Evolutionary conservation across 768 basidiomycete species (phyloP).

Genomic region (Termitomyces heimii): DNA sequence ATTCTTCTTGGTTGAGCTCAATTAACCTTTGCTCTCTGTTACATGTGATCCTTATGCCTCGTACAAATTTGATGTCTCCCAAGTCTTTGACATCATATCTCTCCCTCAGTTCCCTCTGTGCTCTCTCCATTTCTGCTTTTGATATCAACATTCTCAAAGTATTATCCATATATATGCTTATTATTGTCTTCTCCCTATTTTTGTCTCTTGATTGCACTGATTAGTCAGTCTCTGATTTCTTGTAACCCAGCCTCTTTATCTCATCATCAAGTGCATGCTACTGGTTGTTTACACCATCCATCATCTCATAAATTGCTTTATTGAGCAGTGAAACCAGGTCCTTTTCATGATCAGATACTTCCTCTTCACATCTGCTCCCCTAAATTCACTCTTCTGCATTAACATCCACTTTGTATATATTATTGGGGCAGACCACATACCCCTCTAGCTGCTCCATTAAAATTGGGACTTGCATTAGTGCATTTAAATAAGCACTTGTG

Average conservation of each 20-base stretch:
- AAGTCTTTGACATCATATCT: conserved; percentile 2
- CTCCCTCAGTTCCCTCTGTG: background rate
- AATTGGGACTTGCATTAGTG: background rate
- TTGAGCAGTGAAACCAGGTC: background rate
- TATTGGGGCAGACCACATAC: background rate
- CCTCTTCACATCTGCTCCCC: background rate
- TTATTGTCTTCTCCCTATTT: conserved; percentile 9
- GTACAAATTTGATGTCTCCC: background rate
- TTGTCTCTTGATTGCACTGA: conserved; percentile 5
- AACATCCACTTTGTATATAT: background rate
- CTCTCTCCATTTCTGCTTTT: too few species aligned
- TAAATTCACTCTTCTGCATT: background rate
- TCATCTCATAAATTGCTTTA: background rate
- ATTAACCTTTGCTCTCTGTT: background rate
- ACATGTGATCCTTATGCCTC: background rate
- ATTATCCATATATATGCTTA: conserved; percentile 2
- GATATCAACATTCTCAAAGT: background rate
- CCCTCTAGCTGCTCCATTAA: background rate
- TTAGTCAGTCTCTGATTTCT: conserved; percentile 10
- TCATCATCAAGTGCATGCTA: background rate
- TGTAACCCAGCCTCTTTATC: background rate
- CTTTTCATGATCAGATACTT: too few species aligned
- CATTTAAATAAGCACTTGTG: background rate
- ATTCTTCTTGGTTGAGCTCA: background rate
- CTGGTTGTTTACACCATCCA: background rate